phyloP scores from a whole-genome alignment of 2,329 filamentous ascomycete species.

The Xylariaceae sp. region DNA sequence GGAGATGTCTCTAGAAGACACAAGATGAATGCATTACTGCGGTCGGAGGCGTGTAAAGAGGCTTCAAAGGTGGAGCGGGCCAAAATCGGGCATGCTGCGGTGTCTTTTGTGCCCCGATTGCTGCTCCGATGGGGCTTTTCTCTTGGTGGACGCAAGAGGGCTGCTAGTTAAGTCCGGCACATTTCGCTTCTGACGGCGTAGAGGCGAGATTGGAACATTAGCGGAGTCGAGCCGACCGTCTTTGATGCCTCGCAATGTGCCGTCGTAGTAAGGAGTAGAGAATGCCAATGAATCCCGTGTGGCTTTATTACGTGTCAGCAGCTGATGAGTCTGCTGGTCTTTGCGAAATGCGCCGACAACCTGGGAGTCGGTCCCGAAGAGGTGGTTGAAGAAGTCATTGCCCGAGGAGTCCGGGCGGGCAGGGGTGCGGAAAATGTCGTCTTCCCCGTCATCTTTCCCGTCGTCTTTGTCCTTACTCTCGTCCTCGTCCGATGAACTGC shows the following conservation, averaged over 20 bases:
- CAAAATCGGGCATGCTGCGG: constrained; percentile 56
- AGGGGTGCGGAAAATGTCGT: constrained; percentile 48
- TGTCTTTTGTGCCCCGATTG: constrained; percentile 50
- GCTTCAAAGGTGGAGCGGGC: constrained; percentile 42
- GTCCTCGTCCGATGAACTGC: constrained; percentile 58
- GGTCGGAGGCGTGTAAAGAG: constrained; percentile 31
- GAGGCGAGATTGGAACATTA: constrained; percentile 64
- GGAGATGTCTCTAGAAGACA: neutral
- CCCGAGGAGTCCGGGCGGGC: constrained; percentile 45
- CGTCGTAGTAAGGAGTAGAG: constrained; percentile 56
- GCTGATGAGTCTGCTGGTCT: constrained; percentile 59
- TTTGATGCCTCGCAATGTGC: constrained; percentile 60
- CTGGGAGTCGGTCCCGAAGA: constrained; percentile 64
- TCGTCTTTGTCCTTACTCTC: constrained; percentile 54
- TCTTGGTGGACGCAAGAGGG: constrained; percentile 51
- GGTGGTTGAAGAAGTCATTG: constrained; percentile 43
- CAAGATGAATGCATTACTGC: neutral
- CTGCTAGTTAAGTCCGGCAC: constrained; percentile 44
- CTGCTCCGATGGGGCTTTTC: constrained; percentile 49
- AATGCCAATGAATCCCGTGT: constrained; percentile 61
- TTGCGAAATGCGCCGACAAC: constrained; percentile 76
- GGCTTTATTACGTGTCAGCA: constrained; percentile 57
- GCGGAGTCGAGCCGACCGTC: constrained; percentile 63
- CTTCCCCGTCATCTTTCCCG: constrained; percentile 41
- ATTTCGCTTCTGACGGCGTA: constrained; percentile 53